Percentiles rank a stretch among this genome's conserved stretches.
Conservation (phyloP, 2,329 filamentous ascomycete species). For the Seiridium unicorne region DNA sequence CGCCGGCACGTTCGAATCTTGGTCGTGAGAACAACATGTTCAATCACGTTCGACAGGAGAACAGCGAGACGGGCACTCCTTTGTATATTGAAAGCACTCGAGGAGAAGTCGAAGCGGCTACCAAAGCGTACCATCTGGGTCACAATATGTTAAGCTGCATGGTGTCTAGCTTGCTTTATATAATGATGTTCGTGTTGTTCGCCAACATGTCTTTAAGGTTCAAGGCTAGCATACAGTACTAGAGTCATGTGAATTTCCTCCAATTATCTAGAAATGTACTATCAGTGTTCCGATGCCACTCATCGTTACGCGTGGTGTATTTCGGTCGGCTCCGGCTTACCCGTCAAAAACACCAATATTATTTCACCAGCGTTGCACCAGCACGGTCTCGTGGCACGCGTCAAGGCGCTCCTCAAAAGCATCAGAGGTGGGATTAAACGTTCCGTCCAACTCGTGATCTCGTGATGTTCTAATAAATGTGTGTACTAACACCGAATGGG, state of each 20-base stretch:
- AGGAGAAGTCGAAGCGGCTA: not conserved
- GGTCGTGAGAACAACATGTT: constrained; percentile 7
- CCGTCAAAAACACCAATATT: not conserved
- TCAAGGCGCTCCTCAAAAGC: not conserved
- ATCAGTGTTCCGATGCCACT: not conserved
- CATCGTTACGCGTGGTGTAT: not conserved
- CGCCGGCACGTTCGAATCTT: not conserved
- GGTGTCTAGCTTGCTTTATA: not conserved
- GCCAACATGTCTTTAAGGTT: not conserved
- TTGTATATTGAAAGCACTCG: not conserved
- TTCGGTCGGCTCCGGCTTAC: not conserved
- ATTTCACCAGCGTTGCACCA: not conserved
- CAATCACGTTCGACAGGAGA: not conserved
- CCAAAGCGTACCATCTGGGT: not conserved
- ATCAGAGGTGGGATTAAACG: not conserved
- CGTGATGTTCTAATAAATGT: not conserved
- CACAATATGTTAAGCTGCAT: not conserved
- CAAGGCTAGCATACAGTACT: not conserved
- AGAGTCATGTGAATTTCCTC: not conserved
- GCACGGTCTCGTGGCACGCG: not conserved
- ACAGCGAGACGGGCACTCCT: not conserved
- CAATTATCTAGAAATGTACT: not conserved
- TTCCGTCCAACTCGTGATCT: not conserved
- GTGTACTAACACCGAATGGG: not conserved
- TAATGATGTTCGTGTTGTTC: not conserved